phyloP scores from a whole-genome alignment of 1,139 yeast species.

The Hemisphaericaspora lyxosophila region DNA sequence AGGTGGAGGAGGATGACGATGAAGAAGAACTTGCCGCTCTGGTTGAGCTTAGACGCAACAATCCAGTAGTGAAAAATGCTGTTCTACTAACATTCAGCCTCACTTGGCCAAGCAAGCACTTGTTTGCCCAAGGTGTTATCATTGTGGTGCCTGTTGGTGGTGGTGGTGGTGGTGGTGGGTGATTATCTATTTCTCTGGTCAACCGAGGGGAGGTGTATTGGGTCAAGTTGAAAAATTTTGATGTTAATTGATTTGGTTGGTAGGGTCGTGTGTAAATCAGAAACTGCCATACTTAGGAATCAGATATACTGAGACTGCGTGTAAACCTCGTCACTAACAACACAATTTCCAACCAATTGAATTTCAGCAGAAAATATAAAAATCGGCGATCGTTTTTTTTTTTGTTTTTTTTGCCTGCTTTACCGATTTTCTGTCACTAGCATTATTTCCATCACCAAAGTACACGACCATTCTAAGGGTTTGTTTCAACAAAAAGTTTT shows the following conservation, averaged over 20 bases:
- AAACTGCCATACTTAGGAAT: not conserved
- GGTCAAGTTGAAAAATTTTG: constrained; percentile 2
- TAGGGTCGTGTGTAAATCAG: not conserved
- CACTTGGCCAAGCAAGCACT: constrained; percentile 4
- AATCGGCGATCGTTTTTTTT: not conserved
- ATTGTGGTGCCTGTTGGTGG: not conserved
- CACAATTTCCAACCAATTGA: constrained; percentile 2
- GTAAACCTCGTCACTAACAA: constrained; percentile 4
- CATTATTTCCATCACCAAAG: too few species aligned
- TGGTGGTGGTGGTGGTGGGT: not conserved
- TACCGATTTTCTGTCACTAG: too few species aligned
- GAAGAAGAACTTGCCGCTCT: not conserved
- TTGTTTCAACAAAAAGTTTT: constrained; percentile 2
- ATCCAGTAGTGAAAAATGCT: constrained; percentile 1
- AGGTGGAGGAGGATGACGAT: not conserved
- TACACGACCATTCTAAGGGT: constrained; percentile 1
- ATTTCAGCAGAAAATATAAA: constrained; percentile 4
- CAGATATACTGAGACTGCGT: not conserved
- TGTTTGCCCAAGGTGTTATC: constrained; percentile 4
- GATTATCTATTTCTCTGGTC: too few species aligned
- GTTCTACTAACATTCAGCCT: not conserved
- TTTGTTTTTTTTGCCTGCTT: too few species aligned
- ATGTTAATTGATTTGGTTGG: not conserved
- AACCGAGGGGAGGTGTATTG: too few species aligned
- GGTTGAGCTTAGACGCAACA: constrained; percentile 4